Base-by-base conservation (phyloP, 805 yeast genomes). In the Ogataea saltuana region DNA sequence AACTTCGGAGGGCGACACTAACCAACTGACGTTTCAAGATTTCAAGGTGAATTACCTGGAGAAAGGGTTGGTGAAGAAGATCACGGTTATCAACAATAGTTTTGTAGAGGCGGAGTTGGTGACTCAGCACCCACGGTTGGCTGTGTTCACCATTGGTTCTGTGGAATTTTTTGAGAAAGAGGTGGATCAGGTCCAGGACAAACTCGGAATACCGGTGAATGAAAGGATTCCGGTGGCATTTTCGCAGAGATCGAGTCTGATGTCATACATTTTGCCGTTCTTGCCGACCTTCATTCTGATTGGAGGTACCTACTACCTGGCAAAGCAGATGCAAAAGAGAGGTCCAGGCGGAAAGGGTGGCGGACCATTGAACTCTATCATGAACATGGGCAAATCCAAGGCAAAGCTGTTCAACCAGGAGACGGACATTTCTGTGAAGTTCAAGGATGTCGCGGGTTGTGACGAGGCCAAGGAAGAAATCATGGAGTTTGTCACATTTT, bases 391-490 rank as follows among this genome's bases (percentile, higher is more conserved):
- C 45, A 88, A 89, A 62, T 84, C 95, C 29, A 87, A 86, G 44
- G 98, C 98, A 4, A 87, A 88, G 63, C 74, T 82, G 50, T 91
- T 91, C 71, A 91, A 93, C 64, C 87, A 85, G 60, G 97, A 93
- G 53, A 83, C 90, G 2, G 95, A 88, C 50, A 86, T 93, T 48
- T 88, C 87, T 61, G 83, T 88, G 39, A 84, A 82, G 62, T 93
- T 93, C 61, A 79, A 83, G 55, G 98, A 95, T 64, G 99, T 93
- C 39, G 99, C 99, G 1, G 99, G 99, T 41, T 86, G 91, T 73
- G 85, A 83, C 49, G 99, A 93, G 68, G 96, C 99, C 9, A 93
- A 93, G 67, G 91, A 83, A 53, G 99, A 93, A 68, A 90, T 93
- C 49, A 88, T 89, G 96, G 99, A 93, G 66, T 93, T 93, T 73